A percentile compares a stretch with the other conserved stretches of the same genome.
Conservation (phyloP, 2,329 filamentous ascomycete species). For the Tolypocladium amazonense region DNA sequence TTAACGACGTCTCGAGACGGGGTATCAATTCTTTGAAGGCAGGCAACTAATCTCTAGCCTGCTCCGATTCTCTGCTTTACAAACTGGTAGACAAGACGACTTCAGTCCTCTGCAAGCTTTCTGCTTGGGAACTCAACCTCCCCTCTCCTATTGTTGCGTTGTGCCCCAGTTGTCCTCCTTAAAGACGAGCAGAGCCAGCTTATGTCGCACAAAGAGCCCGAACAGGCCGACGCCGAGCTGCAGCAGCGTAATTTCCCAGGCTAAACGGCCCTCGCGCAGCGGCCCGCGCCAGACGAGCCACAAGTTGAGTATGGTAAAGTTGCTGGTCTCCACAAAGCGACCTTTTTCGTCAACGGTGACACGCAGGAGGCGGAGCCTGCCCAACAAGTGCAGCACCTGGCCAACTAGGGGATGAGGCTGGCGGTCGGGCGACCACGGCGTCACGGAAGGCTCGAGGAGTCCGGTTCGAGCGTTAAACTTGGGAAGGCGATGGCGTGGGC, state of each 20-base stretch:
- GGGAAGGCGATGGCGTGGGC: conserved; percentile 84
- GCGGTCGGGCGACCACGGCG: conserved; percentile 55
- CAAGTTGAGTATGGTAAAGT: conserved; percentile 88
- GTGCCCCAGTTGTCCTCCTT: conserved; percentile 69
- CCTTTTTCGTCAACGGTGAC: conserved; percentile 59
- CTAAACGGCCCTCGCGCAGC: conserved; percentile 75
- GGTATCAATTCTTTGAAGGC: neutral
- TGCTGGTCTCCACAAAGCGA: conserved; percentile 68
- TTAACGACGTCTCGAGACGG: neutral
- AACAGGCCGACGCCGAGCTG: conserved; percentile 68
- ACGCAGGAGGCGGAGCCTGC: conserved; percentile 55
- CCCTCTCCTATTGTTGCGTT: conserved; percentile 6
- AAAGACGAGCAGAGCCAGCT: conserved; percentile 79
- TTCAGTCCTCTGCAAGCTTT: neutral
- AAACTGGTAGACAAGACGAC: neutral
- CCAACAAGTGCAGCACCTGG: conserved; percentile 55
- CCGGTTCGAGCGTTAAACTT: conserved; percentile 79
- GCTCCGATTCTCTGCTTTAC: neutral
- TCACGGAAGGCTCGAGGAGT: conserved; percentile 76
- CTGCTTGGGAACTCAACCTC: neutral
- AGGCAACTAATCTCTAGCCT: neutral
- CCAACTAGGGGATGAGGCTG: conserved; percentile 59
- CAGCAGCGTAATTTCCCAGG: conserved; percentile 67
- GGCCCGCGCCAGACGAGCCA: conserved; percentile 96
- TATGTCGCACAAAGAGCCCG: conserved; percentile 77